Evolutionary conservation across 192 early-diverging fungal species (phyloP).

Genomic region (Gaertneriomyces sp.): DNA sequence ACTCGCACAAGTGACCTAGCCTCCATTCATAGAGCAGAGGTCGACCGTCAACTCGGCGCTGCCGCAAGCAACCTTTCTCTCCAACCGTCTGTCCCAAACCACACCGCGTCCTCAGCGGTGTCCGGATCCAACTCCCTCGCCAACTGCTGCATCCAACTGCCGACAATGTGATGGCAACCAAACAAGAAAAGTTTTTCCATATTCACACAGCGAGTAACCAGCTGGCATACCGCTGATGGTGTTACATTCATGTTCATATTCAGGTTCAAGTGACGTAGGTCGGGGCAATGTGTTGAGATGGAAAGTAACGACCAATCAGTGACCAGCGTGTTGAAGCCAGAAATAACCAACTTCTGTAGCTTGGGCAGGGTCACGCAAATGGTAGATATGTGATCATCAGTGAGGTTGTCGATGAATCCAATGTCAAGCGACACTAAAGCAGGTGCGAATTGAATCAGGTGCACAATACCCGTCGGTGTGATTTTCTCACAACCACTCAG

Average conservation of each 20-base stretch:
- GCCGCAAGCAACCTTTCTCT: no score
- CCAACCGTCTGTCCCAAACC: no score
- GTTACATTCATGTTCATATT: slow-evolving; percentile 5
- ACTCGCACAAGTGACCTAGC: no score
- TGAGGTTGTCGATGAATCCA: slow-evolving; percentile 3
- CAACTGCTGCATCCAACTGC: slow-evolving; percentile 4
- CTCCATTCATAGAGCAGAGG: no score
- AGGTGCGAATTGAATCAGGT: not conserved
- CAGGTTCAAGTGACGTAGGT: not conserved
- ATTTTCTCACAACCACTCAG: not conserved
- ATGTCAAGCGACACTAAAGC: not conserved
- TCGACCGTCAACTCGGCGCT: no score
- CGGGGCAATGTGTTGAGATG: not conserved
- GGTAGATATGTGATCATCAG: not conserved
- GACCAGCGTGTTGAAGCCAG: not conserved
- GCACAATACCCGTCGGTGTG: not conserved
- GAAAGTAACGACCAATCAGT: not conserved
- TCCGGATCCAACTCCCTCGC: not conserved
- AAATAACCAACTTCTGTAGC: not conserved
- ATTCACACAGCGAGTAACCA: not conserved
- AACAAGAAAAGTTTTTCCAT: not conserved
- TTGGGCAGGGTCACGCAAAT: slow-evolving; percentile 1
- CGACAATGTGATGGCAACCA: slow-evolving; percentile 1
- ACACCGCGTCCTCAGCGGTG: no score
- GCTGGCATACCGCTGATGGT: not conserved